Base-by-base conservation (phyloP, 257 asterid species). In the Solanum sitiens region DNA sequence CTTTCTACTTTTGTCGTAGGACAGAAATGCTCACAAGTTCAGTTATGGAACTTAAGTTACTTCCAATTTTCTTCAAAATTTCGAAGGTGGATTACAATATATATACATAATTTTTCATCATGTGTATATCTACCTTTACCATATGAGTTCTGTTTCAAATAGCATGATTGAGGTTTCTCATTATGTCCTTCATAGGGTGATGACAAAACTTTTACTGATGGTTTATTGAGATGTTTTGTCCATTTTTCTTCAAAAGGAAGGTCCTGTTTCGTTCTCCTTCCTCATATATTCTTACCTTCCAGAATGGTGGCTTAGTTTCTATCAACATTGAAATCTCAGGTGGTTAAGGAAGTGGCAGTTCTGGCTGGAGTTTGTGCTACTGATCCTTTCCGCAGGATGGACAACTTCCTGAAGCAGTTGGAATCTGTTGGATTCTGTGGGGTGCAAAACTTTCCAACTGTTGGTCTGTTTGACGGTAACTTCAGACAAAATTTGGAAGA, bases 281-380 rank as follows among this genome's bases (percentile, higher is more conserved):
- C 84, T 79, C 40, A 8, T 79, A 2, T 45, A 79, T 45, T 77
- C 5, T 77, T 77, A 79, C 85, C 32, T 23, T 77, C 84, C 32
- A 74, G 45, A 53, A 23, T 50, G 40, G 23, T 33, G 44, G 84
- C 40, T 86, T 75, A 84, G 59, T 74, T 90, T 76, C 77, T 86
- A 70, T 73, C 30, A 10, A 21, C 85, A 50, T 37, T 70, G 56
- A 87, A 90, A 85, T 83, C 30, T 84, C 87, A 97, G 99, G 98
- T 97, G 87, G 98, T 97, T 88, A 90, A 94, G 90, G 89, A 90
- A 86, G 98, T 95, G 80, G 98, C 99, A 25, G 99, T 97, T 92
- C 96, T 97, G 21, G 99, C 98, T 84, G 99, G 99, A 84, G 98
- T 97, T 59, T 97, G 99, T 90, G 99, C 93, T 87, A 95, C 99